Base-by-base conservation (phyloP, 2,329 filamentous ascomycete genomes). In the Beauveria australis region DNA sequence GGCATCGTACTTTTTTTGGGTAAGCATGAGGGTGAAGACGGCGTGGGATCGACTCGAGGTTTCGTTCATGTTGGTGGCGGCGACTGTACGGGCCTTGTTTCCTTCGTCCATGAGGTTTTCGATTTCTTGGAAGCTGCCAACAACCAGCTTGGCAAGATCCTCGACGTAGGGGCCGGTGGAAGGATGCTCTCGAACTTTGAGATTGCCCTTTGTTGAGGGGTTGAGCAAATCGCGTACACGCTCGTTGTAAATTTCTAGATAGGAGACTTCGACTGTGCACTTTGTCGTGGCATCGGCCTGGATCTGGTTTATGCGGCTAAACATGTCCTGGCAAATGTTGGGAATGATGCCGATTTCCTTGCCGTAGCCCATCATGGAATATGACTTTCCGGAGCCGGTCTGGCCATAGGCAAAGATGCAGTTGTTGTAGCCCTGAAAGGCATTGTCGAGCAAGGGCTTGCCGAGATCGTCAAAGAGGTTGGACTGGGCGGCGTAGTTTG, bases 291-390 rank as follows among this genome's bases (percentile, higher is more conserved):
- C 87, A 74, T 96, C 91, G 67, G 81, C 72, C 66, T 89, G 82
- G 68, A 93, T 79, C 53, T 78, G 76, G 28, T 78, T 78, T 70
- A 99, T 99, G 65, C 93, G 83, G 70, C 88, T 85, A 73, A 99
- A 99, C 92, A 99, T 97, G 69, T 96, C 89, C 77, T 94, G 90
- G 74, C 94, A 99, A 77, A 99, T 99, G 69, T 87, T 89, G 51
- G 95, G 94, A 64, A 97, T 97, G 65, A 99, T 94, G 73, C 94
- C 94, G 61, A 92, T 84, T 71, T 99, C 93, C 69, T 93, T 89
- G 59, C 94, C 94, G 76, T 97, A 99, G 53, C 94, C 94, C 94
- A 99, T 99, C 93, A 99, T 99, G 37, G 92, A 97, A 75, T 99
- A 99, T 18, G 92, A 97, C 78, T 99, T 99, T 75, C 94, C 94